Evolutionary conservation across 164 flowering plant genomes (phyloP).

Genomic region (Piper betle): DNA sequence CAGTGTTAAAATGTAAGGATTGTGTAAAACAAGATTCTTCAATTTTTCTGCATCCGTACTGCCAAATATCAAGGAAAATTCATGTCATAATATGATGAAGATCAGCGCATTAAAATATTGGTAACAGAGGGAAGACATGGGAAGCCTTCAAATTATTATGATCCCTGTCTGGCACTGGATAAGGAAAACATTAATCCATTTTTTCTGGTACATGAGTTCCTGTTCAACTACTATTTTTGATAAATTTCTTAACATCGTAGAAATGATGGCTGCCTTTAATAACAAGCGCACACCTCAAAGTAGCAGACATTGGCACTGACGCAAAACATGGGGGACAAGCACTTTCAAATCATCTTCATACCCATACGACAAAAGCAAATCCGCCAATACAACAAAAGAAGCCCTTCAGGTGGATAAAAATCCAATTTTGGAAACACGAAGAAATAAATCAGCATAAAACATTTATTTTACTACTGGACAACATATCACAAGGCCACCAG

Average conservation of each 20-base stretch:
- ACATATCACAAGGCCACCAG: too few relatives aligned
- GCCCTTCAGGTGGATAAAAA: not conserved
- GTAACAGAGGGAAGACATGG: not conserved
- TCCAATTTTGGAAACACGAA: too few relatives aligned
- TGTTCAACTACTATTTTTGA: too few relatives aligned
- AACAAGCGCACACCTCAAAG: slow-evolving; percentile 81
- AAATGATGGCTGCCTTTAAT: too few relatives aligned
- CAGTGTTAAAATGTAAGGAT: slow-evolving; percentile 78
- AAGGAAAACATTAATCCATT: too few relatives aligned
- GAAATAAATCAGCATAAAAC: too few relatives aligned
- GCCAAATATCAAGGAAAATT: slow-evolving; percentile 8
- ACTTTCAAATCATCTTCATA: slow-evolving; percentile 81
- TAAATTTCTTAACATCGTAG: too few relatives aligned
- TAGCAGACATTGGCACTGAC: slow-evolving; percentile 96
- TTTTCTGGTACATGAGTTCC: too few relatives aligned
- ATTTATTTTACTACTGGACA: too few relatives aligned
- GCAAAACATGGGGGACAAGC: slow-evolving; percentile 59
- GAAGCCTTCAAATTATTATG: too few relatives aligned
- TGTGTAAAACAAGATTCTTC: slow-evolving; percentile 82
- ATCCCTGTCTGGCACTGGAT: not conserved
- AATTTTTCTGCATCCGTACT: slow-evolving; percentile 94
- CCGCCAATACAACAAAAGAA: slow-evolving; percentile 54
- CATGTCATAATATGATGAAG: not conserved
- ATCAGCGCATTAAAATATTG: not conserved
- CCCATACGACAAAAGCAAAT: slow-evolving; percentile 89